Evolutionary conservation across 139 green algal genomes (phyloP).

Genomic region (Spirogloea muscicola): DNA sequence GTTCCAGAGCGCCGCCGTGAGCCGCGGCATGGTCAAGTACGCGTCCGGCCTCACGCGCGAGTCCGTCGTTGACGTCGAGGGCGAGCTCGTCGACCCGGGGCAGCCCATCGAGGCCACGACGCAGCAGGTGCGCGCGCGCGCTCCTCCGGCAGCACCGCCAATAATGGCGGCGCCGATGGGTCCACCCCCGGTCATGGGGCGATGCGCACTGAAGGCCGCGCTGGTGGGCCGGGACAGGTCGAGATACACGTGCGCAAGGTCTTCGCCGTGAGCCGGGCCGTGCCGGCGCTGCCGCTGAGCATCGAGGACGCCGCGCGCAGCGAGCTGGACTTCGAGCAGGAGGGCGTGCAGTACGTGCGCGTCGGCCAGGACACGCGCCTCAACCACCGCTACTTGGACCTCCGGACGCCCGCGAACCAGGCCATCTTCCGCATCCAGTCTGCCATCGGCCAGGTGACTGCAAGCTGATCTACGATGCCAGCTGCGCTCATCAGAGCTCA

Average conservation of each 20-base stretch:
- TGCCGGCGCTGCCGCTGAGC: constrained; percentile 41
- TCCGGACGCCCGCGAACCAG: constrained; percentile 94
- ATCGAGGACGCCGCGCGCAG: constrained; percentile 46
- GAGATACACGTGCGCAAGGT: constrained; percentile 73
- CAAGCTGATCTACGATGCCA: background rate
- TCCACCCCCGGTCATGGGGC: no score
- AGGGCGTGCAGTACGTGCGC: constrained; percentile 67
- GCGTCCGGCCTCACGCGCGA: constrained; percentile 79
- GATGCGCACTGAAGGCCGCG: no score
- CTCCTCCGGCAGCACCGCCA: no score
- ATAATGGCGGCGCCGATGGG: no score
- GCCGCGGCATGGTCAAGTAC: constrained; percentile 97
- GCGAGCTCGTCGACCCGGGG: constrained; percentile 58
- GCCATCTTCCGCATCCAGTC: constrained; percentile 94
- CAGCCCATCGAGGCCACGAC: constrained; percentile 72
- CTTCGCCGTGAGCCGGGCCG: constrained; percentile 52
- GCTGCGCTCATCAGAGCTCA: background rate
- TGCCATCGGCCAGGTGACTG: constrained; percentile 68
- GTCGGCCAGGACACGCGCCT: constrained; percentile 86
- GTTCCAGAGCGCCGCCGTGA: constrained; percentile 58
- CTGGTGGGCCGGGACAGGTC: no score
- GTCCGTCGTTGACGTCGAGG: constrained; percentile 89
- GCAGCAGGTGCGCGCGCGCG: constrained; percentile 67
- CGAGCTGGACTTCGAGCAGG: constrained; percentile 47
- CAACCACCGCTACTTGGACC: constrained; percentile 87